A percentile compares a stretch with the other conserved stretches of the same genome.
Evolutionary conservation across 306 rosid species (phyloP).

Genomic region (Glycine soja): DNA sequence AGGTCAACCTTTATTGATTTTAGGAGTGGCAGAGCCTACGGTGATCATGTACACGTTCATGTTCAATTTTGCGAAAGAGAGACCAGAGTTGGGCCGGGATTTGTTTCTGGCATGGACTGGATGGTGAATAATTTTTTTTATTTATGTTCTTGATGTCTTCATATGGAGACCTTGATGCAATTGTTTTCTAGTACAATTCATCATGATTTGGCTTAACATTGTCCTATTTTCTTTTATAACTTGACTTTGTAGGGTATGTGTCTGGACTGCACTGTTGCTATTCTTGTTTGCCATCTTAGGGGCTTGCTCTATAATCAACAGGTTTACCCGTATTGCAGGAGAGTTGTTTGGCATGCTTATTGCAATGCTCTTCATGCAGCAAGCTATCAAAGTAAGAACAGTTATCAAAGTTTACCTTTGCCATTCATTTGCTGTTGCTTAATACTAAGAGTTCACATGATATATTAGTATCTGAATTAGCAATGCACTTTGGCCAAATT

Average conservation of each 20-base stretch:
- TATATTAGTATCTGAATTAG: neutral
- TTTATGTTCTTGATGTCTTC: neutral
- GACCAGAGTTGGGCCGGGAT: constrained; percentile 73
- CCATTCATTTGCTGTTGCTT: neutral
- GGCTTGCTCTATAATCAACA: constrained; percentile 94
- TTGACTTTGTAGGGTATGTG: constrained; percentile 79
- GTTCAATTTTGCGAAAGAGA: constrained; percentile 90
- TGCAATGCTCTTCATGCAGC: constrained; percentile 99
- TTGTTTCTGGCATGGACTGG: constrained; percentile 91
- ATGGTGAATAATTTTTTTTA: constrained; percentile 59
- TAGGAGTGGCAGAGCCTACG: constrained; percentile 99
- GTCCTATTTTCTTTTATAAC: neutral
- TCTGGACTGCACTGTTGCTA: constrained; percentile 86
- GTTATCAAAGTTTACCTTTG: constrained; percentile 13
- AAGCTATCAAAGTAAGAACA: constrained; percentile 81
- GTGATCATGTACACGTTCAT: constrained; percentile 96
- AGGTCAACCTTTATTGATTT: constrained; percentile 89
- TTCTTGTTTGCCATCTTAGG: constrained; percentile 84
- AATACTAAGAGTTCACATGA: neutral
- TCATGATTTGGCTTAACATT: constrained; percentile 17
- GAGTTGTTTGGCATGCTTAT: constrained; percentile 96
- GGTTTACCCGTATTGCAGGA: constrained; percentile 95
- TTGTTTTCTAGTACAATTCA: constrained; percentile 3
- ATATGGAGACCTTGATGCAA: neutral
- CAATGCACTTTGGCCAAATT: neutral